phyloP scores from a whole-genome alignment of 805 yeast genomes.

The Kazachstania psychrophila region DNA sequence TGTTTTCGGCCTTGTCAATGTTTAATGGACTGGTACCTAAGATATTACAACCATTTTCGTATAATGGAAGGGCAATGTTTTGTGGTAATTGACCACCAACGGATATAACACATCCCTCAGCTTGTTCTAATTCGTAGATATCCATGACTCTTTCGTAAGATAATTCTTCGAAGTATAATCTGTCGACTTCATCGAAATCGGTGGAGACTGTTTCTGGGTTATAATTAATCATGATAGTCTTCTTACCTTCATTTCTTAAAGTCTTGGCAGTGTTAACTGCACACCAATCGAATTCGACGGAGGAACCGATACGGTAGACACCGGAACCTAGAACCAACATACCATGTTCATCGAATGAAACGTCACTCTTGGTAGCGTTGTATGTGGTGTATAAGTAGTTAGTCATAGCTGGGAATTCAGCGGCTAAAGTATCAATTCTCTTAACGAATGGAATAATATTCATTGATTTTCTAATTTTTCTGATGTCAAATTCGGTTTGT shows the following conservation, averaged over 20 bases:
- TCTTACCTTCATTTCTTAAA: conserved; percentile 74
- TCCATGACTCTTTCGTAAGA: conserved; percentile 95
- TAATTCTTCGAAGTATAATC: conserved; percentile 91
- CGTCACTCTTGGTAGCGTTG: conserved; percentile 81
- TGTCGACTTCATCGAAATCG: conserved; percentile 96
- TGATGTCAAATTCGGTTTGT: conserved; percentile 62
- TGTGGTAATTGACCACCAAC: conserved; percentile 98
- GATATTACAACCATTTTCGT: conserved; percentile 73
- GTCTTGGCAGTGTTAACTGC: conserved; percentile 96
- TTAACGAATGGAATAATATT: conserved; percentile 89
- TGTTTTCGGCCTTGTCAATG: conserved; percentile 95
- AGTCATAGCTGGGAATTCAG: conserved; percentile 96
- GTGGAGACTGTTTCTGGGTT: conserved; percentile 98
- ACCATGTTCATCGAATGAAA: conserved; percentile 80
- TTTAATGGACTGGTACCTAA: conserved; percentile 92
- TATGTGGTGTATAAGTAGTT: conserved; percentile 94
- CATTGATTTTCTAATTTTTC: conserved; percentile 69
- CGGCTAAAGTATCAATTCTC: conserved; percentile 94
- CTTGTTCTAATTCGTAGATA: conserved; percentile 84
- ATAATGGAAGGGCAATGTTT: conserved; percentile 83
- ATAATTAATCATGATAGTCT: conserved; percentile 93
- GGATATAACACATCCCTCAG: conserved; percentile 87
- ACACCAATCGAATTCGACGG: conserved; percentile 99
- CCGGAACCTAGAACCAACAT: conserved; percentile 97
- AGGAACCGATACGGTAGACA: conserved; percentile 96